phyloP scores from a whole-genome alignment of 306 rosid genomes.

The Cercis canadensis region DNA sequence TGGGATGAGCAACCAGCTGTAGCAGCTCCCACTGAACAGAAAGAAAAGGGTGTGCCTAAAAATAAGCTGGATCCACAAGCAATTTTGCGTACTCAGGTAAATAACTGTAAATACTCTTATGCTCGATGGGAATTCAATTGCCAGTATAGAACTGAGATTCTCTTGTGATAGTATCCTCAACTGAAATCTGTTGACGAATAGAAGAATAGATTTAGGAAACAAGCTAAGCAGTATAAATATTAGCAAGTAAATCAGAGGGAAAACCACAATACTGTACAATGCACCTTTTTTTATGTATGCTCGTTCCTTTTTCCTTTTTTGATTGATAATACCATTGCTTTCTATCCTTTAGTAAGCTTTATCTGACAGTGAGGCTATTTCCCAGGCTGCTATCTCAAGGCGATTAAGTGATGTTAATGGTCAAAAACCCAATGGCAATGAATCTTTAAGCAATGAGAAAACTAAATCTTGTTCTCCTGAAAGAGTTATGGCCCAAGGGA shows the following conservation, averaged over 20 bases:
- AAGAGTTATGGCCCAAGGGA: constrained; percentile 35
- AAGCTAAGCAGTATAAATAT: neutral
- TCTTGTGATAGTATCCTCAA: neutral
- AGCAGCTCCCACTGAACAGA: constrained; percentile 45
- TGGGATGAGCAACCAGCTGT: constrained; percentile 75
- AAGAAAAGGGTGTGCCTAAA: constrained; percentile 59
- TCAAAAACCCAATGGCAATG: constrained; percentile 52
- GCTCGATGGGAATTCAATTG: neutral
- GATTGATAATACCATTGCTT: too few relatives aligned
- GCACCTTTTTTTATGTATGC: neutral
- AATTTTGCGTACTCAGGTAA: constrained; percentile 85
- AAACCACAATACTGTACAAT: neutral
- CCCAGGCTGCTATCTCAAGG: constrained; percentile 88
- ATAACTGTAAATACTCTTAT: neutral
- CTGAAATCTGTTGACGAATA: neutral
- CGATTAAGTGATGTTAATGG: constrained; percentile 77
- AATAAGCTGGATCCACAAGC: constrained; percentile 71
- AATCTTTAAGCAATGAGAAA: constrained; percentile 53
- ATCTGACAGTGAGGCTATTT: neutral
- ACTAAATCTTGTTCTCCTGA: constrained; percentile 45
- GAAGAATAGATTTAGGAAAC: neutral
- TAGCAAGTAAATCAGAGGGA: neutral
- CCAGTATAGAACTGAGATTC: neutral
- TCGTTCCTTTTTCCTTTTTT: neutral
- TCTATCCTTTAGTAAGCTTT: neutral